Conservation (phyloP, 2,329 filamentous ascomycete species). For the Pseudogymnoascus sp. region DNA sequence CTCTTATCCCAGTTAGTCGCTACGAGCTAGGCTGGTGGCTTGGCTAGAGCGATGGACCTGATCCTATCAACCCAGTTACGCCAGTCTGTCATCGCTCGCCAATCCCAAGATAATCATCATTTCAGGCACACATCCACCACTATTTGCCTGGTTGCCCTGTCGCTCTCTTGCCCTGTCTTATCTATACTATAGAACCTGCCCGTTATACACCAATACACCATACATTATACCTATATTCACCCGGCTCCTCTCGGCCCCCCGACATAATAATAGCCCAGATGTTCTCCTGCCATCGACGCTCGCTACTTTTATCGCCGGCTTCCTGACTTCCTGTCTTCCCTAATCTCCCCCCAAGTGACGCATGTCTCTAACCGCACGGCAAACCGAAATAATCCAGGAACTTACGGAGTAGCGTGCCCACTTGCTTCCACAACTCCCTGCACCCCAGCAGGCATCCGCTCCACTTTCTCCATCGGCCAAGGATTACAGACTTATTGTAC, state of each 20-base stretch:
- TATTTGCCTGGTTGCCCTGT: not conserved
- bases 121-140: constrained; percentile 1
- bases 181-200: constrained; percentile 2
- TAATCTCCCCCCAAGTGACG: constrained; percentile 3
- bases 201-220: not conserved
- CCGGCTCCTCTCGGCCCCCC: not conserved
- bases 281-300: not conserved
- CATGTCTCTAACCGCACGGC: constrained; percentile 6
- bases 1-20: not conserved
- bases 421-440: constrained; percentile 6
- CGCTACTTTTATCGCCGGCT: not conserved
- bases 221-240: not conserved
- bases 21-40: constrained; percentile 4
- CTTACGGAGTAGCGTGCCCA: constrained; percentile 9
- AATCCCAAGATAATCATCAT: constrained; percentile 7
- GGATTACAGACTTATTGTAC: constrained; percentile 9
- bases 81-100: constrained; percentile 5
- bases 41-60: constrained; percentile 6
- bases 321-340: not conserved
- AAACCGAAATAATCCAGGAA: constrained; percentile 8
- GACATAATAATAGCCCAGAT: not conserved
- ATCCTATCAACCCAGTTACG: not conserved
- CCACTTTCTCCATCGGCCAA: constrained; percentile 8
- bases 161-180: not conserved
- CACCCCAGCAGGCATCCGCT: constrained; percentile 7